Base-by-base conservation (phyloP, 345 rosid genomes). In the Salix koriyanagi region DNA sequence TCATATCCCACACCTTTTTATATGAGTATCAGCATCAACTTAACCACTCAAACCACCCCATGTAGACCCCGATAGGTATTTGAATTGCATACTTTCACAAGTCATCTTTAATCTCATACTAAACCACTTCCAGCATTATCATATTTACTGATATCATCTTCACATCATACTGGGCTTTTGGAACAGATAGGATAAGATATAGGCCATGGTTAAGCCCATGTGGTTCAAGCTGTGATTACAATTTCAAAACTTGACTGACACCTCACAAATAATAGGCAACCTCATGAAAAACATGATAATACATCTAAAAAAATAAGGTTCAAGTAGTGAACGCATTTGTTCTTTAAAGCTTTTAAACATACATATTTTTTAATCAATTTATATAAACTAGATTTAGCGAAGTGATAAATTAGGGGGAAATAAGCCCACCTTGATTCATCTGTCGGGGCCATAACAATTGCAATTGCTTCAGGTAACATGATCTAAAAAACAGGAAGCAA, bases 401-500 rank as follows among this genome's bases (percentile, higher is more conserved):
- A 2, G 44, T 14, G 50, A 13, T 3, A 46, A 46, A 46, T 10
- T 41, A 12, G 44, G 44, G 44, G 13, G 13, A 64, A 36, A 9
- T 48, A 25, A 79, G 71, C 23, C 23, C 86, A 89, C 95, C 95
- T 90, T 75, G 93, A 85, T 56, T 84, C 76, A 77, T 93, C 98
- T 39, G 94, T 93, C n/a, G 99, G 96, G 15, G 99, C 99, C 98
- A 96, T 93, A 67, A 93, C 97, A 25, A 96, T 91, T 30, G 98
- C 97, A 21, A 96, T 77, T 79, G 99, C 96, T 83, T 93, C 99
- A 11, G 98, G 94, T 69, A 96, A 71, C 97, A 96, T 96, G 81
- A 96, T 91, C 98, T 91, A 80, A 6, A 41, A 41, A 73, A 34
- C 46, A 67, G 25, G 11, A 71, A 32, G 46, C 42, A 64, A 26